These are phyloP conservation scores for Neopestalotiopsis clavispora DNA, from an alignment of 2,329 filamentous ascomycete species.

Conservation along the genomic window DNA sequence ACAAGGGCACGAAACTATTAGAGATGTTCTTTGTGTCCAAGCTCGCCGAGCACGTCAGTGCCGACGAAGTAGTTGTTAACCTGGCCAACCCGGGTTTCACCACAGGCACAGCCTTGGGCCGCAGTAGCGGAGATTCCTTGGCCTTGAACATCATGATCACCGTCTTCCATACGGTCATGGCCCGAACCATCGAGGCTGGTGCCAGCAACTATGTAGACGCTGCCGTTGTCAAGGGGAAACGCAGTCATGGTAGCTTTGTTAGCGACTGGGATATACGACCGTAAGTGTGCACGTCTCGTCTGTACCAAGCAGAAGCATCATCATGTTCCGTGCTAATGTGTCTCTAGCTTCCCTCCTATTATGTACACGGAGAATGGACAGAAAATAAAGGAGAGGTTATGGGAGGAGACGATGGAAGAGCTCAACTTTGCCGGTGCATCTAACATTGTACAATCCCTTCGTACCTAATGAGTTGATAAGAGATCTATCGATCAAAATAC, in stretches of 20 bases:
- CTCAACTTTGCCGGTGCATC: slow-evolving; percentile 31
- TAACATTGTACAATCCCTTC: slow-evolving; percentile 22
- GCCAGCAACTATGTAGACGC: slow-evolving; percentile 25
- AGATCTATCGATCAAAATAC: too few species aligned
- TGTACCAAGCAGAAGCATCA: too few species aligned
- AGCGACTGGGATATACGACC: slow-evolving; percentile 24
- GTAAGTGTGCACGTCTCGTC: slow-evolving; percentile 9
- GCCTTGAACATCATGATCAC: background rate
- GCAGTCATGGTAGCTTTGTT: slow-evolving; percentile 22
- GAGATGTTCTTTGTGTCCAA: slow-evolving; percentile 90
- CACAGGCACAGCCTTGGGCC: slow-evolving; percentile 19
- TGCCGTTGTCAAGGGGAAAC: slow-evolving; percentile 21
- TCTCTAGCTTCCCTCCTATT: slow-evolving; percentile 26
- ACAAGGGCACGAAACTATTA: slow-evolving; percentile 30
- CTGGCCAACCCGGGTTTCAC: slow-evolving; percentile 27
- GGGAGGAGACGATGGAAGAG: slow-evolving; percentile 35
- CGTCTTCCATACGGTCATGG: background rate
- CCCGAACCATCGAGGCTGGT: background rate
- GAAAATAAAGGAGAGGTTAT: slow-evolving; percentile 27
- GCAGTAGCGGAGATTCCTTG: background rate
- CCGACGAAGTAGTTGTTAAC: slow-evolving; percentile 27
- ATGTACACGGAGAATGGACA: slow-evolving; percentile 29
- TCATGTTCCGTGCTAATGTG: background rate
- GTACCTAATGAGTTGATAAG: background rate
- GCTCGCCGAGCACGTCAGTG: slow-evolving; percentile 34